Conservation (phyloP, 495 filamentous ascomycete species). For the Penicillium taxi region DNA sequence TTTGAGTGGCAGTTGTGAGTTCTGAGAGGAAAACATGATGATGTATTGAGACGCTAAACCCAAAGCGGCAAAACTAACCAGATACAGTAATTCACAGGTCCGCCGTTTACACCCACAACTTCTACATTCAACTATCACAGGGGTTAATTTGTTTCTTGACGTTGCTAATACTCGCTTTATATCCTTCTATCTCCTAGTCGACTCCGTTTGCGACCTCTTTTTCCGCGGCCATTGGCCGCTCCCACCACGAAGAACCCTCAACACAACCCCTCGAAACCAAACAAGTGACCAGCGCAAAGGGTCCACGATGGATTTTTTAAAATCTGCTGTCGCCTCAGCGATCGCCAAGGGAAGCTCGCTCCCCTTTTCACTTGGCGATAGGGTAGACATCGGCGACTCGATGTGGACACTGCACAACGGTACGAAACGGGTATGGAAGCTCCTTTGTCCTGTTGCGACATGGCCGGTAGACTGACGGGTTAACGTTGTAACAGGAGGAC, state of each 20-base stretch:
- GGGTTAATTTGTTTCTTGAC: too few species aligned
- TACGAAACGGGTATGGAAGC: slow-evolving; percentile 64
- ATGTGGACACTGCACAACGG: slow-evolving; percentile 92
- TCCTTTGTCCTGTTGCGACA: slow-evolving; percentile 7
- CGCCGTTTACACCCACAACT: slow-evolving; percentile 2
- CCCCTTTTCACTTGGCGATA: slow-evolving; percentile 84
- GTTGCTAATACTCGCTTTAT: too few species aligned
- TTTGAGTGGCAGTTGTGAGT: too few species aligned
- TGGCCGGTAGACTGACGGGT: slow-evolving; percentile 1
- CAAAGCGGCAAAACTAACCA: background rate
- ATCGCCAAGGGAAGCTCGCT: slow-evolving; percentile 92
- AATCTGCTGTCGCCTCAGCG: slow-evolving; percentile 91
- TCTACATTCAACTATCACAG: too few species aligned
- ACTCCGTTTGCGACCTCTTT: too few species aligned
- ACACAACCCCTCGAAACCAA: too few species aligned
- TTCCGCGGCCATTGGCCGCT: too few species aligned
- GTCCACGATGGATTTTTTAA: slow-evolving; percentile 95
- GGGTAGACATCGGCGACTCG: slow-evolving; percentile 77
- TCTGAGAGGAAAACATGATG: background rate
- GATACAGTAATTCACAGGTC: slow-evolving; percentile 3
- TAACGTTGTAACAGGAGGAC: slow-evolving; percentile 61
- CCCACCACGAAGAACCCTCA: too few species aligned
- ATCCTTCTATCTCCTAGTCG: too few species aligned
- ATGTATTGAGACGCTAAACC: background rate
- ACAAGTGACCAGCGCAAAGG: too few species aligned